Percentiles rank a stretch among this genome's conserved stretches.
phyloP scores from a whole-genome alignment of 2,329 filamentous ascomycete species.

The Scytalidium sp. region DNA sequence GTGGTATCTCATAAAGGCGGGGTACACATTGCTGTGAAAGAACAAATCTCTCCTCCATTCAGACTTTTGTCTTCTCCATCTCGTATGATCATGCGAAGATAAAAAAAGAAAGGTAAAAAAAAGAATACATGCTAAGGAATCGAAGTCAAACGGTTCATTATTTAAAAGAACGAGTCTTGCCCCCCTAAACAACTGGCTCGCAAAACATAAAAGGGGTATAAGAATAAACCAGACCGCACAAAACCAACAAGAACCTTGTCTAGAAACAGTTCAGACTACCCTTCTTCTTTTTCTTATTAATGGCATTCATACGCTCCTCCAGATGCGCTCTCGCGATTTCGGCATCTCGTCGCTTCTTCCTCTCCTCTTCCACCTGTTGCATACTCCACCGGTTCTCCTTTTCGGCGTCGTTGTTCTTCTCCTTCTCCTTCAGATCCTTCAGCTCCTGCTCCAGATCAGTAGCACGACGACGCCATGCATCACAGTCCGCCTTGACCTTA shows the following conservation, averaged over 20 bases:
- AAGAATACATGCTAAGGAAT: not conserved
- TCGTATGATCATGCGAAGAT: not conserved
- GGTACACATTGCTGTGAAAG: not conserved
- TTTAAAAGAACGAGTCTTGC: not conserved
- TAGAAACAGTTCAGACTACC: conserved; percentile 90
- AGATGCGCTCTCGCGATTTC: conserved; percentile 86
- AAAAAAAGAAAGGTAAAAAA: not conserved
- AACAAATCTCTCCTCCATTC: not conserved
- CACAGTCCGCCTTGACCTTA: conserved; percentile 86
- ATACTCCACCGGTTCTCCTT: conserved; percentile 61
- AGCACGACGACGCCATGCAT: conserved; percentile 86
- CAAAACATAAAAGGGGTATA: conserved; percentile 1
- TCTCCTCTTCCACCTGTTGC: conserved; percentile 93
- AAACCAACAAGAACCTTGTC: no score
- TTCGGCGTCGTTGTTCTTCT: conserved; percentile 25
- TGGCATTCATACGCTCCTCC: conserved; percentile 91
- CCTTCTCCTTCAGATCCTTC: conserved; percentile 53
- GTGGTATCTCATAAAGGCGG: not conserved
- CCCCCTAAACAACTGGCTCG: not conserved
- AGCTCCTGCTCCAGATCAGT: conserved; percentile 40
- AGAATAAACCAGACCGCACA: not conserved
- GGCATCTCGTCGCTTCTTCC: conserved; percentile 85
- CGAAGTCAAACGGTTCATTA: not conserved
- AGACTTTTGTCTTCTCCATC: not conserved
- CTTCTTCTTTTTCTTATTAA: conserved; percentile 84